Percentiles rank a stretch among this genome's conserved stretches.
Conservation (phyloP, 257 asterid genomes). For the Solanum microdontum region DNA sequence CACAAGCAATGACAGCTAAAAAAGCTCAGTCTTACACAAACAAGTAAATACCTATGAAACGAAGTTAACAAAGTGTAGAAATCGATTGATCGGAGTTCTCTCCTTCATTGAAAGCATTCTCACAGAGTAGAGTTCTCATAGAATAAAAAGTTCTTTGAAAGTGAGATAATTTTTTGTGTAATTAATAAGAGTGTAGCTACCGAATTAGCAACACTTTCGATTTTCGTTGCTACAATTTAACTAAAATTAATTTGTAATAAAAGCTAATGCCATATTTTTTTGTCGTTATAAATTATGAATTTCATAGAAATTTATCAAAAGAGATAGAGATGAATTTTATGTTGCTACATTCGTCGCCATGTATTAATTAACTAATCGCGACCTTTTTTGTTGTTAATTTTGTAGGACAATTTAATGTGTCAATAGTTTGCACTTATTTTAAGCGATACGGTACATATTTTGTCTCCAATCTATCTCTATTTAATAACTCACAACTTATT, state of each 20-base stretch:
- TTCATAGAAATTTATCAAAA: neutral
- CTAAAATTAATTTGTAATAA: no score
- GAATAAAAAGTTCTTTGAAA: neutral
- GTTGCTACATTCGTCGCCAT: neutral
- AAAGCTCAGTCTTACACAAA: no score
- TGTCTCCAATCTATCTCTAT: neutral
- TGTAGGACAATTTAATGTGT: neutral
- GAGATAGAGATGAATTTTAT: neutral
- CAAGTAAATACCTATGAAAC: neutral
- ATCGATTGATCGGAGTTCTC: neutral
- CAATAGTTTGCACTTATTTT: neutral
- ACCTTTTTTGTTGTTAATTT: neutral
- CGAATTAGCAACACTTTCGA: neutral
- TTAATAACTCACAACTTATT: no score
- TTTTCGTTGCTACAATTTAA: neutral
- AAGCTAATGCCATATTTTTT: neutral
- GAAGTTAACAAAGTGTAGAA: neutral
- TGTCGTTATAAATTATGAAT: no score
- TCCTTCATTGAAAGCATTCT: neutral
- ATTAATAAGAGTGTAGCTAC: neutral
- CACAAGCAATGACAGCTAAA: neutral
- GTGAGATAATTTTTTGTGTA: neutral
- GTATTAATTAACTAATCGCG: neutral
- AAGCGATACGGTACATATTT: neutral
- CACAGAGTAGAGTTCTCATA: neutral